Base-by-base conservation (phyloP, 768 basidiomycete genomes). In the Neoboletus brunneissimus region DNA sequence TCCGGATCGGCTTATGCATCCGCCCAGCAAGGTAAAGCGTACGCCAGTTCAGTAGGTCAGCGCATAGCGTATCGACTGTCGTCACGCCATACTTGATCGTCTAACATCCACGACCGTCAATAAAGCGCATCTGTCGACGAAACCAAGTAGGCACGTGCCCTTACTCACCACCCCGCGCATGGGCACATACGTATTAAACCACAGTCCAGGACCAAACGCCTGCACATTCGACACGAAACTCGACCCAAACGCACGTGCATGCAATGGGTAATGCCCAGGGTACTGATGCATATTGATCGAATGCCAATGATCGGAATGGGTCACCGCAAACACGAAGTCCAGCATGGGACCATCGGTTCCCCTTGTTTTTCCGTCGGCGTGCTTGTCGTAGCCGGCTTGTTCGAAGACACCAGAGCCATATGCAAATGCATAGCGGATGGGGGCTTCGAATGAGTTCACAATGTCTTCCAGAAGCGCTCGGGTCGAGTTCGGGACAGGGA, bases 61-160 rank as follows among this genome's bases (percentile, higher is more conserved):
- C 82, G 63, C 91, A 94, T 29, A 99, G 81, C 57, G 86, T 87
- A 65, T 95, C 91, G 10, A 96, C 82, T 0, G 93, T 93, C 34
- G 95, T 95, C 27, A 97, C 86, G 15, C 97, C 97, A 69, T 99
- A 99, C 75, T 99, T 99, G 75, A 98, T 91, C 51, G 79, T 88
- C 92, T 97, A 66, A 27, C 40, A 38, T 15, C 18, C 35, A 46
- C 6, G 7, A 45, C 16, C 16, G 43, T 64, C 51, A 58, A 35
- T n/a, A 32, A 27, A 31, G 20, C n/a, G 5, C 29, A 37, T 18
- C 13, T 0, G 31, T 35, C 37, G 9, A 27, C 15, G 20, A 25
- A 1, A 27, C 7, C 32, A 9, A 44, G 22, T 2, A 31, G 44
- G 37, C 46, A 55, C 60, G 51, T 55, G 55, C 35, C 53, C 27